Percentiles rank a stretch among this genome's conserved stretches.
These are phyloP conservation scores for Cladosporium sp. DNA, from an alignment of 2,329 filamentous ascomycete genomes.

Conservation along the genomic window DNA sequence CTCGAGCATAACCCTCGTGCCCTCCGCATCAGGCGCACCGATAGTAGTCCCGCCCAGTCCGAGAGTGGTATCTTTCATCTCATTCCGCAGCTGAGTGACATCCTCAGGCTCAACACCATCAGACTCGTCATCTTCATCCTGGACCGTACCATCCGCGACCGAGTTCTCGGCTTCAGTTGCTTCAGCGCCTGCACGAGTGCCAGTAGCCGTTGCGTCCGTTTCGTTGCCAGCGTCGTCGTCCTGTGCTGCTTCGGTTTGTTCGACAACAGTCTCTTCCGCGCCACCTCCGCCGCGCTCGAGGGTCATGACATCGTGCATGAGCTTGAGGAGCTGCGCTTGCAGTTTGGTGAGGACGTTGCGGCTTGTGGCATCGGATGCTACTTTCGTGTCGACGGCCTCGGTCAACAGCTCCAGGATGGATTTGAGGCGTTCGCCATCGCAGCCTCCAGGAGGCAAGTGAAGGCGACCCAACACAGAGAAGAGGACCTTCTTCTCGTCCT, in stretches of 20 bases:
- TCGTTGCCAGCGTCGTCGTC: not conserved
- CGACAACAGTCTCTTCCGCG: slow-evolving; percentile 29
- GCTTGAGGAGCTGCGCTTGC: slow-evolving; percentile 47
- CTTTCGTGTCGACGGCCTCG: slow-evolving; percentile 46
- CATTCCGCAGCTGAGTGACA: slow-evolving; percentile 21
- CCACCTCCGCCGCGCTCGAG: slow-evolving; percentile 30
- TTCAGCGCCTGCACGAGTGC: slow-evolving; percentile 2
- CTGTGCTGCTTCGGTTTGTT: slow-evolving; percentile 21
- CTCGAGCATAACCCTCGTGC: slow-evolving; percentile 29
- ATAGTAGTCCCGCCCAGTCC: slow-evolving; percentile 25
- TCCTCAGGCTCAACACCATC: slow-evolving; percentile 19
- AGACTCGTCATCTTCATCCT: slow-evolving; percentile 19
- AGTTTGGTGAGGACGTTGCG: slow-evolving; percentile 54
- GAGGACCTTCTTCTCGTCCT: slow-evolving; percentile 82
- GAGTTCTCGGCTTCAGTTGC: slow-evolving; percentile 2
- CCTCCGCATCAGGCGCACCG: slow-evolving; percentile 33
- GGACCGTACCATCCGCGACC: not conserved
- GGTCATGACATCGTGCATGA: slow-evolving; percentile 42
- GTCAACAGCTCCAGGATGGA: slow-evolving; percentile 43
- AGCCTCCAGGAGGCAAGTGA: slow-evolving; percentile 59
- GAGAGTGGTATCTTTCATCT: slow-evolving; percentile 25
- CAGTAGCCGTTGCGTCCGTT: not conserved
- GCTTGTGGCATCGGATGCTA: slow-evolving; percentile 50
- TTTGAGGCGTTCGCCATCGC: slow-evolving; percentile 29
- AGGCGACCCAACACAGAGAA: slow-evolving; percentile 78